These are phyloP conservation scores for Pichia heedii DNA, from an alignment of 805 yeast genomes.

Conservation along the genomic window DNA sequence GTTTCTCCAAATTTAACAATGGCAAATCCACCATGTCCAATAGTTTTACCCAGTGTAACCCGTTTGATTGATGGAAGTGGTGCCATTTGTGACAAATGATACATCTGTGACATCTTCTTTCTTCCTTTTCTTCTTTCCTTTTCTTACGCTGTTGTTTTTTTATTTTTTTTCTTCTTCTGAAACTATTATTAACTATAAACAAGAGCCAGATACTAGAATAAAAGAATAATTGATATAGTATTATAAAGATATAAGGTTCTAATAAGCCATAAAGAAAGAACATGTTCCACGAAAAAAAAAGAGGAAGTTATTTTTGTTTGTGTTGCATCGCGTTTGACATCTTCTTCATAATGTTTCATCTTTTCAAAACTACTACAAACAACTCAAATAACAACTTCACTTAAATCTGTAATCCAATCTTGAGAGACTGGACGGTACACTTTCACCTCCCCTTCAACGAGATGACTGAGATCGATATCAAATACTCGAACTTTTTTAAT, in stretches of 20 bases:
- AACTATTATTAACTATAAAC: too few relatives aligned
- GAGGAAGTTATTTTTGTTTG: background rate
- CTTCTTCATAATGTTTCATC: background rate
- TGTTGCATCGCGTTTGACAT: slow-evolving; percentile 2
- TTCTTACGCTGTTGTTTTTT: too few relatives aligned
- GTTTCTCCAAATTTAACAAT: slow-evolving; percentile 44
- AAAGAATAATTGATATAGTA: too few relatives aligned
- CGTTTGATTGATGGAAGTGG: slow-evolving; percentile 41
- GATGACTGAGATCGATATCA: slow-evolving; percentile 28
- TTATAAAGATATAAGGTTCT: too few relatives aligned
- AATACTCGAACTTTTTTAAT: slow-evolving; percentile 33
- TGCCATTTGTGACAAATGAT: slow-evolving; percentile 37
- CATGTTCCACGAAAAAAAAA: too few relatives aligned
- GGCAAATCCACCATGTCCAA: slow-evolving; percentile 66
- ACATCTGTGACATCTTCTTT: slow-evolving; percentile 17
- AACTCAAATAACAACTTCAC: slow-evolving; percentile 8
- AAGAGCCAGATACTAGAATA: too few relatives aligned
- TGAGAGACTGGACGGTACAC: slow-evolving; percentile 41
- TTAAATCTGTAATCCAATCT: slow-evolving; percentile 31
- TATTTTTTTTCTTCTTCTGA: too few relatives aligned
- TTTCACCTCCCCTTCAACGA: slow-evolving; percentile 34
- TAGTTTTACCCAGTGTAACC: slow-evolving; percentile 39
- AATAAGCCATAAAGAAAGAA: too few relatives aligned
- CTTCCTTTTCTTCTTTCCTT: too few relatives aligned
- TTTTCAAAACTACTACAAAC: background rate